Evolutionary conservation across 306 rosid species (phyloP).

Genomic region (Crataegus laevigata): DNA sequence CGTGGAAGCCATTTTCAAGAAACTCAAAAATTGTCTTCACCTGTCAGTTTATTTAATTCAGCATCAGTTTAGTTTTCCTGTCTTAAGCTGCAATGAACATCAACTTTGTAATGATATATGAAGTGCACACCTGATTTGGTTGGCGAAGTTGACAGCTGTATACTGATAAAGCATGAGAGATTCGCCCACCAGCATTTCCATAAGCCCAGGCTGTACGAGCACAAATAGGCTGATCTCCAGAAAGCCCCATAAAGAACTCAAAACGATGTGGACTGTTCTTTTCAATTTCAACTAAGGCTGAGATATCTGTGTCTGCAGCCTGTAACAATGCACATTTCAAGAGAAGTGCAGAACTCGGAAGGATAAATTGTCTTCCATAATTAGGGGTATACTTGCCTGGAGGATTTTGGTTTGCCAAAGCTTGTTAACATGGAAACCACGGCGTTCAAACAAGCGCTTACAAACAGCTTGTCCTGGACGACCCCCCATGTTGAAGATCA

Average conservation of each 20-base stretch:
- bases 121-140: slow-evolving; percentile 71
- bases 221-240: slow-evolving; percentile 94
- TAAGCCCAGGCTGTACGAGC: slow-evolving; percentile 98
- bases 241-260: slow-evolving; percentile 98
- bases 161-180: slow-evolving; percentile 93
- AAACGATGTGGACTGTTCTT: slow-evolving; percentile 97
- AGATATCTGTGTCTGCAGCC: slow-evolving; percentile 95
- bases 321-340: slow-evolving; percentile 30
- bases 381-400: slow-evolving; percentile 54
- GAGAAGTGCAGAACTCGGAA: slow-evolving; percentile 10
- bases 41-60: slow-evolving; percentile 42
- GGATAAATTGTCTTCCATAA: slow-evolving; percentile 11
- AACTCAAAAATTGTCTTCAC: slow-evolving; percentile 84
- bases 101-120: slow-evolving; percentile 6
- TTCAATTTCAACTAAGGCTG: slow-evolving; percentile 95
- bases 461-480: slow-evolving; percentile 99
- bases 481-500: slow-evolving; percentile 97
- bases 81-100: slow-evolving; percentile 11
- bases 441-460: slow-evolving; percentile 88
- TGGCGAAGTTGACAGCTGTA: slow-evolving; percentile 96
- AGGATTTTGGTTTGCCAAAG: slow-evolving; percentile 97
- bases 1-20: slow-evolving; percentile 86
- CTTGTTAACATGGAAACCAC: slow-evolving; percentile 70
- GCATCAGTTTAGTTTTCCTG: slow-evolving; percentile 21
- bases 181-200: slow-evolving; percentile 82